Percentiles rank a stretch among this genome's conserved stretches.
Conservation (phyloP, 2,329 filamentous ascomycete genomes). For the Pseudogymnoascus sp. region DNA sequence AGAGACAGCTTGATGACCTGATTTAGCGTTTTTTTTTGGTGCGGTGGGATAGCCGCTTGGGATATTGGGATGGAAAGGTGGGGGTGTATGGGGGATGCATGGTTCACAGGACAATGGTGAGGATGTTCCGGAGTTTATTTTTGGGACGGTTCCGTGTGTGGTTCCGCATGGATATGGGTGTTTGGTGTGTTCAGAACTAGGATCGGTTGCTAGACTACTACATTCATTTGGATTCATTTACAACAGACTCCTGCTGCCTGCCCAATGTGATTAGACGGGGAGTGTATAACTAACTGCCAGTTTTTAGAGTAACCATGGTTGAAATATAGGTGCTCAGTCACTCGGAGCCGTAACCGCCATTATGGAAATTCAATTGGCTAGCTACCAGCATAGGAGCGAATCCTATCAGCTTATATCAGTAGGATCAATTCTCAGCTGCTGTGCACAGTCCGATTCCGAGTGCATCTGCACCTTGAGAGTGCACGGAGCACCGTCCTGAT, state of each 20-base stretch:
- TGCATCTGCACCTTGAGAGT: not conserved
- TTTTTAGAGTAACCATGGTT: not conserved
- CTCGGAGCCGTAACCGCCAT: not conserved
- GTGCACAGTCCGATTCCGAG: not conserved
- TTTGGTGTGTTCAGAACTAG: not conserved
- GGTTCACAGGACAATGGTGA: not conserved
- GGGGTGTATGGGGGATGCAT: not conserved
- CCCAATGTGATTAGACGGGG: not conserved
- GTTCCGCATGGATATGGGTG: not conserved
- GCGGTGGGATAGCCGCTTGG: not conserved
- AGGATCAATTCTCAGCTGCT: not conserved
- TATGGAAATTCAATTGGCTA: not conserved
- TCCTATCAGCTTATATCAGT: not conserved
- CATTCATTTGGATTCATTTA: constrained; percentile 1
- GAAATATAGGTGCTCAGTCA: not conserved
- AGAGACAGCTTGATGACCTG: constrained; percentile 7
- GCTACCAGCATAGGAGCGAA: not conserved
- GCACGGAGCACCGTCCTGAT: not conserved
- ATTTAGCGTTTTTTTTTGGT: constrained; percentile 5
- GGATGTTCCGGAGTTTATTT: not conserved
- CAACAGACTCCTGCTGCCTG: not conserved
- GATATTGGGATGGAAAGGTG: not conserved
- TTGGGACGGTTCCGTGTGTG: not conserved
- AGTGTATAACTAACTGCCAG: not conserved
- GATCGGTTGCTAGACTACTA: not conserved